A percentile compares a stretch with the other conserved stretches of the same genome.
phyloP scores from a whole-genome alignment of 495 filamentous ascomycete genomes.

The Neurospora sp. region DNA sequence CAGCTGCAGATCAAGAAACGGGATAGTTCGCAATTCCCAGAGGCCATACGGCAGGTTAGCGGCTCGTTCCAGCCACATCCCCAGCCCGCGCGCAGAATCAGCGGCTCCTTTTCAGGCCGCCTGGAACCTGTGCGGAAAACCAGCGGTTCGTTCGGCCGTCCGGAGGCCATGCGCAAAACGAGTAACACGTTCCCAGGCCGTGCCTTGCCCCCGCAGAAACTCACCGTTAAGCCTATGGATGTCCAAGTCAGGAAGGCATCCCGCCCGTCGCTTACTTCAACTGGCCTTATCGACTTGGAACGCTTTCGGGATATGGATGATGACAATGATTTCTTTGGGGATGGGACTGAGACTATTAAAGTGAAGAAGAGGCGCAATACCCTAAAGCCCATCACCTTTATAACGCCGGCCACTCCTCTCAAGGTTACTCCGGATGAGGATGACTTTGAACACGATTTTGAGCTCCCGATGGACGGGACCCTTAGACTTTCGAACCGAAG shows the following conservation, averaged over 20 bases:
- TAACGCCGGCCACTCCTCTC: slow-evolving; percentile 45
- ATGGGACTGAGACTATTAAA: slow-evolving; percentile 56
- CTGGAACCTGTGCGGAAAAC: background rate
- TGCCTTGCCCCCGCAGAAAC: background rate
- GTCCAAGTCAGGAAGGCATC: slow-evolving; percentile 10
- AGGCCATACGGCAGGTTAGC: slow-evolving; percentile 54
- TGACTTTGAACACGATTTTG: slow-evolving; percentile 68
- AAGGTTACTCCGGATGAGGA: slow-evolving; percentile 38
- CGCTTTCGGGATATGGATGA: slow-evolving; percentile 51
- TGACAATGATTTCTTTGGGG: slow-evolving; percentile 50
- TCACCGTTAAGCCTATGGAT: background rate
- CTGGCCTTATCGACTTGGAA: slow-evolving; percentile 40
- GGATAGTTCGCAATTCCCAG: slow-evolving; percentile 52
- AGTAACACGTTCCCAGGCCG: background rate
- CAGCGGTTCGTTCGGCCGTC: background rate
- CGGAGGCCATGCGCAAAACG: background rate
- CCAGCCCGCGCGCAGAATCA: slow-evolving; percentile 8
- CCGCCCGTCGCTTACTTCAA: slow-evolving; percentile 15
- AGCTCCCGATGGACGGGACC: slow-evolving; percentile 51
- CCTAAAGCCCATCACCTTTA: slow-evolving; percentile 42
- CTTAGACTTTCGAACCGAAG: slow-evolving; percentile 50
- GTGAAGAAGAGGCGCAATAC: slow-evolving; percentile 47
- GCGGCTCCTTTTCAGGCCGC: background rate
- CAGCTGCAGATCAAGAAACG: slow-evolving; percentile 53
- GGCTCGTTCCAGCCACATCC: slow-evolving; percentile 33